Evolutionary conservation across 106 monocot genomes (phyloP), one percentile per base, ranked within the genome.

Genomic region (Allium sativum): DNA sequence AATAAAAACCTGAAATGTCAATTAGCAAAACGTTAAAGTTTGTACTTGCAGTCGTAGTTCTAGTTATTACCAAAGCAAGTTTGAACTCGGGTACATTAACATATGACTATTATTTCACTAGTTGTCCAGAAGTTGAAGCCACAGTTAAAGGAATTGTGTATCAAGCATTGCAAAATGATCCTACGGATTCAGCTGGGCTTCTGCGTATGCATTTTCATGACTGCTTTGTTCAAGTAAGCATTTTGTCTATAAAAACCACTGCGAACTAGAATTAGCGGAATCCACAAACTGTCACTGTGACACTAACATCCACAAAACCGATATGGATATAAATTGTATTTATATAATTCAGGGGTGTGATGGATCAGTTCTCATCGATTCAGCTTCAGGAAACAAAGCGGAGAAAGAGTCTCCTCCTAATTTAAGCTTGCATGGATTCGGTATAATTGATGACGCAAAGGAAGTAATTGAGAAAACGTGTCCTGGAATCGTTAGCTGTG

Each of bases 161-260:
- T 43, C 77, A 64, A 67, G 93, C 85, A 18, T 55, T 93, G 53
- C 44, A 14, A 13, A 74, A 42, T 10, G 85, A 93, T 68, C 89
- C 89, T 15, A 80, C 78, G 12, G 72, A 80, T 20, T 79, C 93
- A 9, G 89, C 75, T 5, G 73, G 68, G 13, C 89, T 93, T 63
- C 82, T 93, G 0, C 72, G 93, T 48, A 70, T 89, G 65, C 93
- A 93, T 65, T 93, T 93, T 78, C 93, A 93, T 75, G 93, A 93
- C 56, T 93, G 93, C 59, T 93, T 93, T 58, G 77, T 93, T n/a
- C 74, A 93, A 78, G 92, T 79, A 19, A 21, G 21, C 44, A 21
- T 7, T 46, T 13, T 17, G 0, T 17, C 12, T 4, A 42, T 2
- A 8, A 11, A 6, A 9, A 9, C 21, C 12, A 10, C 12, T 9